phyloP scores from a whole-genome alignment of 179 eudicot genomes.

The Actinidia chinensis region DNA sequence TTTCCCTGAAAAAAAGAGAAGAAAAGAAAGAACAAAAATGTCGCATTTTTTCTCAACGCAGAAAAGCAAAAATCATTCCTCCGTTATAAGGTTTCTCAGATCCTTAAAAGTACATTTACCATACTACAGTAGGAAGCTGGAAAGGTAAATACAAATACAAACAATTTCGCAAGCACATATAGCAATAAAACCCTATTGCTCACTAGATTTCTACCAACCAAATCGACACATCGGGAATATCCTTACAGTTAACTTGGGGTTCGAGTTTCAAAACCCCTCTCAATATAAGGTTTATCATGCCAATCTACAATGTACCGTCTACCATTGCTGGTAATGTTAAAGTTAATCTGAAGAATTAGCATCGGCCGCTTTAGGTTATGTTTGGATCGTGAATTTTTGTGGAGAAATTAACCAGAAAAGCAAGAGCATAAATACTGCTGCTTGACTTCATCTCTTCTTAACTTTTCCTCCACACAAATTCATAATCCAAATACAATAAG shows the following conservation, averaged over 20 bases:
- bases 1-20: too few relatives aligned
- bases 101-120: too few relatives aligned
- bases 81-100: too few relatives aligned
- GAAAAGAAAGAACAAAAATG: too few relatives aligned
- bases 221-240: neutral
- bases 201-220: neutral
- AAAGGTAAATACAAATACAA: neutral
- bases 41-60: too few relatives aligned
- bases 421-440: neutral
- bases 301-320: neutral
- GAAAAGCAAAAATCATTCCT: too few relatives aligned
- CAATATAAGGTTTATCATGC: neutral
- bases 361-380: neutral
- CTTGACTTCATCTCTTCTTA: neutral
- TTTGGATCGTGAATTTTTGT: neutral
- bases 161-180: neutral
- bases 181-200: neutral
- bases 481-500: too few relatives aligned
- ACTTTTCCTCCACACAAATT: too few relatives aligned
- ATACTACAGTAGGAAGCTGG: neutral
- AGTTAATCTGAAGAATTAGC: neutral
- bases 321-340: neutral
- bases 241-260: neutral
- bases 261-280: neutral
- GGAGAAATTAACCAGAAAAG: neutral